These are phyloP conservation scores for Backusella psychrophila DNA, from an alignment of 192 early-diverging fungal species.

Conservation along the genomic window DNA sequence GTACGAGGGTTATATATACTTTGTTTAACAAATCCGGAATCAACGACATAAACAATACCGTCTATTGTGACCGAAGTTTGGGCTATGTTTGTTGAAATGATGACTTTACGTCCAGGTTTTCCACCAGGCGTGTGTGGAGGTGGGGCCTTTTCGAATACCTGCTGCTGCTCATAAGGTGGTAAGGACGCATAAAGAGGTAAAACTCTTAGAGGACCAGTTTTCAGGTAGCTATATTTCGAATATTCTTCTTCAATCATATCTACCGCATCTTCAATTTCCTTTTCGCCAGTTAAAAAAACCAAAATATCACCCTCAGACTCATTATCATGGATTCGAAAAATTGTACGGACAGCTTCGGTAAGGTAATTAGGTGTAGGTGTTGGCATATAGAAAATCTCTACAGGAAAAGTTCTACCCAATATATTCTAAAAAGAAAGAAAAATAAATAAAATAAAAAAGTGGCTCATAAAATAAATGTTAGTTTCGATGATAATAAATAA, in stretches of 20 bases:
- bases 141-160: conserved; percentile 91
- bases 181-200: conserved; percentile 91
- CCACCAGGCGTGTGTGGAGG: conserved; percentile 73
- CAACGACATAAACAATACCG: conserved; percentile 98
- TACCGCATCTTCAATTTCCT: conserved; percentile 97
- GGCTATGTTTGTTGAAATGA: conserved; percentile 98
- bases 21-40: conserved; percentile 97
- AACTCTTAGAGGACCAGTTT: conserved; percentile 74
- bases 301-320: conserved; percentile 96
- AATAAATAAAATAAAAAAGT: too few relatives aligned
- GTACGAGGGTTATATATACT: conserved; percentile 99
- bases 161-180: conserved; percentile 85
- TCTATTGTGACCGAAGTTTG: conserved; percentile 99
- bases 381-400: conserved; percentile 90
- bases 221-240: conserved; percentile 59
- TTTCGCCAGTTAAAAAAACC: conserved; percentile 98
- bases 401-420: conserved; percentile 96
- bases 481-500: background rate
- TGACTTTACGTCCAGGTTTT: conserved; percentile 89
- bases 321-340: conserved; percentile 88
- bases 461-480: background rate
- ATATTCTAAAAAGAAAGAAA: conserved; percentile 49
- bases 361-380: conserved; percentile 94
- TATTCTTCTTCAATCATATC: conserved; percentile 73
- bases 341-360: conserved; percentile 92